Conservation (phyloP, 2,329 filamentous ascomycete species). For the Paraphaeosphaeria minitans region DNA sequence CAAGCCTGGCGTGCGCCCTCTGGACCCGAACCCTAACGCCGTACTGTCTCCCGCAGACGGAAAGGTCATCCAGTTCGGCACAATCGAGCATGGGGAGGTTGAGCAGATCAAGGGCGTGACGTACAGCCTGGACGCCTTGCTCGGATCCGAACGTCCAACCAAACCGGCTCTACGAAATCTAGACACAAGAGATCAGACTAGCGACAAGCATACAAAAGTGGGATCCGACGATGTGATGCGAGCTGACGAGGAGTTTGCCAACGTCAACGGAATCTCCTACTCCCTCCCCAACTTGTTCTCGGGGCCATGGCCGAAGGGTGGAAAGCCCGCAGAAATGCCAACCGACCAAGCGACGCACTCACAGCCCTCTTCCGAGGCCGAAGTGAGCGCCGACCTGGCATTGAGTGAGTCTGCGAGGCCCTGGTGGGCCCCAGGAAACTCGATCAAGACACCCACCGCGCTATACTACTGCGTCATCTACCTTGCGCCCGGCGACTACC, state of each 20-base stretch:
- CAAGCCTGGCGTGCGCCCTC: constrained; percentile 83
- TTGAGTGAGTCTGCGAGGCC: constrained; percentile 64
- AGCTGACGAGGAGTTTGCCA: constrained; percentile 89
- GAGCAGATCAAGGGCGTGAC: constrained; percentile 99
- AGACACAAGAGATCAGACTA: constrained; percentile 27
- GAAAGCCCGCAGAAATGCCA: constrained; percentile 56
- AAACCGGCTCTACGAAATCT: constrained; percentile 54
- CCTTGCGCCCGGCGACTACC: constrained; percentile 95
- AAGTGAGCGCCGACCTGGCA: constrained; percentile 83
- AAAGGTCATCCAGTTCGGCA: constrained; percentile 86
- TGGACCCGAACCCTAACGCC: constrained; percentile 80
- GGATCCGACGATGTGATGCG: constrained; percentile 69
- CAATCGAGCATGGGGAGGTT: constrained; percentile 90
- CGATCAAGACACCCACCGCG: constrained; percentile 60
- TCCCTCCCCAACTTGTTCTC: constrained; percentile 87
- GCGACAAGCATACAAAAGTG: constrained; percentile 38
- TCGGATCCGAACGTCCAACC: constrained; percentile 61
- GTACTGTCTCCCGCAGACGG: constrained; percentile 90
- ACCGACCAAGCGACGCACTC: constrained; percentile 75
- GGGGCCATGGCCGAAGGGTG: constrained; percentile 58
- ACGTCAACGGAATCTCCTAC: constrained; percentile 93
- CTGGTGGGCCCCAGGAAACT: constrained; percentile 52
- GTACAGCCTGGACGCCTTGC: constrained; percentile 89
- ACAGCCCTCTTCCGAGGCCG: constrained; percentile 74
- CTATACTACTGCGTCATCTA: constrained; percentile 96